These are phyloP conservation scores for Xylona heveae DNA, from an alignment of 495 filamentous ascomycete genomes.

Conservation along the genomic window DNA sequence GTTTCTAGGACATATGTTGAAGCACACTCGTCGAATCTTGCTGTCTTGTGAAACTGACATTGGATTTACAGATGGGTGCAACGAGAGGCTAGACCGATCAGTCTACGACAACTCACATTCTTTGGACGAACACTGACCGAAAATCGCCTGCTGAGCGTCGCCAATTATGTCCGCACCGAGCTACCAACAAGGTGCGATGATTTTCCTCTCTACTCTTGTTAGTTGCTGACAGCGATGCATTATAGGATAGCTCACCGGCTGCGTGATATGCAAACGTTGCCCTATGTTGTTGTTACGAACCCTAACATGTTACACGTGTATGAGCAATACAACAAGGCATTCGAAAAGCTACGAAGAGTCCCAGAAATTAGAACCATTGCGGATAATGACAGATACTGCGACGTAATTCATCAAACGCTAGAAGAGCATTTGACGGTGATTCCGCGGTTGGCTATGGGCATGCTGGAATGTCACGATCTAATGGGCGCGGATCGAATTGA, in stretches of 20 bases:
- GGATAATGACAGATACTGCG: constrained; percentile 81
- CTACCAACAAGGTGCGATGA: constrained; percentile 56
- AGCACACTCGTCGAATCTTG: neutral
- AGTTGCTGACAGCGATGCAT: constrained; percentile 2
- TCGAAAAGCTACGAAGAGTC: constrained; percentile 69
- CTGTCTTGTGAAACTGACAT: constrained; percentile 7
- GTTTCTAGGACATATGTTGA: constrained; percentile 10
- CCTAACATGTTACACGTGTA: constrained; percentile 83
- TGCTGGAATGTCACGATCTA: constrained; percentile 65
- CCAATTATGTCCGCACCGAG: constrained; percentile 93
- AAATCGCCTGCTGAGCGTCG: constrained; percentile 69
- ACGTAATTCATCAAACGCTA: constrained; percentile 54
- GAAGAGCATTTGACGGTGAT: constrained; percentile 84
- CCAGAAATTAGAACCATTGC: constrained; percentile 66
- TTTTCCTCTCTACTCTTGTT: neutral
- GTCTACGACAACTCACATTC: constrained; percentile 79
- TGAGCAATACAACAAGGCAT: constrained; percentile 89
- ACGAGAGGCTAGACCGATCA: constrained; percentile 67
- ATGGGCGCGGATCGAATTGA: constrained; percentile 65
- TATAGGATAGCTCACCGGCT: constrained; percentile 76
- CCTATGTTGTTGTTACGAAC: constrained; percentile 93
- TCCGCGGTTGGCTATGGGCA: constrained; percentile 80
- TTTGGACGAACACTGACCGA: constrained; percentile 86
- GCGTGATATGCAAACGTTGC: constrained; percentile 90
- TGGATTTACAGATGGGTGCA: constrained; percentile 50